Conservation (phyloP, 495 filamentous ascomycete species). For the Usnea hakonensis region DNA sequence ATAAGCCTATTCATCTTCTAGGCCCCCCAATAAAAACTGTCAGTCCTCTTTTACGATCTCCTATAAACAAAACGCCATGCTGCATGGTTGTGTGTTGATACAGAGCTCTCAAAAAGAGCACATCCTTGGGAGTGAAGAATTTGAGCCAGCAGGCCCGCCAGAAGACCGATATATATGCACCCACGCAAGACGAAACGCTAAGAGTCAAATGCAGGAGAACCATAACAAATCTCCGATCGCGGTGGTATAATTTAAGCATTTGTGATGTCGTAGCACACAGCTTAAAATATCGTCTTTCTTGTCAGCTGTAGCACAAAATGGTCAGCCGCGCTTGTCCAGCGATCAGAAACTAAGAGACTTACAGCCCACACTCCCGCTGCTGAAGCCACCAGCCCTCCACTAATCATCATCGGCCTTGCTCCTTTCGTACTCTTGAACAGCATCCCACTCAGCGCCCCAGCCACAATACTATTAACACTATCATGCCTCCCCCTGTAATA, state of each 20-base stretch:
- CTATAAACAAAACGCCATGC: conserved; percentile 1
- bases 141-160: neutral
- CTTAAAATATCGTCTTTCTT: conserved; percentile 49
- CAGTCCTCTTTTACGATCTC: neutral
- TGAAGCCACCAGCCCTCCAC: conserved; percentile 74
- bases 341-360: conserved; percentile 33
- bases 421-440: conserved; percentile 94
- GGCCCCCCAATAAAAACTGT: neutral
- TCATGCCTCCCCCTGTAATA: conserved; percentile 85
- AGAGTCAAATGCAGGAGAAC: neutral
- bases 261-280: neutral
- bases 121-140: conserved; percentile 11
- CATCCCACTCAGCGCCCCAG: conserved; percentile 81
- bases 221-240: neutral
- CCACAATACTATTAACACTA: conserved; percentile 73
- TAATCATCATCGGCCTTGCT: conserved; percentile 84
- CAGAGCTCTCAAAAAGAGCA: conserved; percentile 6
- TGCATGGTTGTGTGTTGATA: conserved; percentile 7
- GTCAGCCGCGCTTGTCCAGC: conserved; percentile 29
- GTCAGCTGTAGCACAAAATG: conserved; percentile 39
- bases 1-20: neutral
- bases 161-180: neutral
- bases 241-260: neutral
- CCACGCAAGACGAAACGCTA: conserved; percentile 6
- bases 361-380: conserved; percentile 86